Percentiles rank a stretch among this genome's conserved stretches.
Conservation (phyloP, 2,329 filamentous ascomycete genomes). For the Akanthomyces uredinophilus region DNA sequence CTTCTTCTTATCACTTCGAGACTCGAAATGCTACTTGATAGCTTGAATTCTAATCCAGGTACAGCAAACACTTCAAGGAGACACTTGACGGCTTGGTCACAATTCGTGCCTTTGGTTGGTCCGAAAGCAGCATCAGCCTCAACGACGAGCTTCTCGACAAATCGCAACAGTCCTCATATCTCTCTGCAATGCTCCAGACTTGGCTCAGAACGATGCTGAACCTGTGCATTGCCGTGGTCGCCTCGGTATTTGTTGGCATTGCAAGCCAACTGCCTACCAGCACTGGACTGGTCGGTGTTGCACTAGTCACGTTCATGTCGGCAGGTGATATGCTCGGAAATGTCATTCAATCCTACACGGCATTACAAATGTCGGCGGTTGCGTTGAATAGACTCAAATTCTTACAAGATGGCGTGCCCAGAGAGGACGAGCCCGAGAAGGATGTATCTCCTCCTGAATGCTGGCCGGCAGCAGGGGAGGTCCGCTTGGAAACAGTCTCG, state of each 20-base stretch:
- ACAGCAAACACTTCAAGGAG: constrained; percentile 8
- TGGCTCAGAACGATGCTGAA: constrained; percentile 3
- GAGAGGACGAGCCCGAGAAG: not conserved
- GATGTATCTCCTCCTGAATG: not conserved
- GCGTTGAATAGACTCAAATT: constrained; percentile 5
- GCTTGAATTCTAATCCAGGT: not conserved
- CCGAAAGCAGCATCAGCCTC: not conserved
- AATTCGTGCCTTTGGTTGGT: constrained; percentile 7
- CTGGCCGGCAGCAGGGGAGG: not conserved
- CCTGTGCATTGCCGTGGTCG: constrained; percentile 7
- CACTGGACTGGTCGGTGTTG: constrained; percentile 9
- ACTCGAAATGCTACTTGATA: too few relatives aligned
- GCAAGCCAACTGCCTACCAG: constrained; percentile 6
- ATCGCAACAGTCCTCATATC: constrained; percentile 3
- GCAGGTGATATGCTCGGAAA: not conserved
- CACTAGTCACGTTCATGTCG: constrained; percentile 5
- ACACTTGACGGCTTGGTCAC: constrained; percentile 8
- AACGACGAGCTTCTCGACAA: constrained; percentile 1
- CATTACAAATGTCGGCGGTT: not conserved
- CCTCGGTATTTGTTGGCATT: constrained; percentile 2
- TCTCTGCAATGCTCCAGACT: not conserved
- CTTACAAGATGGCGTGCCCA: not conserved
- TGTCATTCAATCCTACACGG: not conserved
- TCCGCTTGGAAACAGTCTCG: not conserved
- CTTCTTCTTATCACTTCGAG: not conserved